phyloP scores from a whole-genome alignment of 1,139 yeast species.

The Starmera stellimalicola region DNA sequence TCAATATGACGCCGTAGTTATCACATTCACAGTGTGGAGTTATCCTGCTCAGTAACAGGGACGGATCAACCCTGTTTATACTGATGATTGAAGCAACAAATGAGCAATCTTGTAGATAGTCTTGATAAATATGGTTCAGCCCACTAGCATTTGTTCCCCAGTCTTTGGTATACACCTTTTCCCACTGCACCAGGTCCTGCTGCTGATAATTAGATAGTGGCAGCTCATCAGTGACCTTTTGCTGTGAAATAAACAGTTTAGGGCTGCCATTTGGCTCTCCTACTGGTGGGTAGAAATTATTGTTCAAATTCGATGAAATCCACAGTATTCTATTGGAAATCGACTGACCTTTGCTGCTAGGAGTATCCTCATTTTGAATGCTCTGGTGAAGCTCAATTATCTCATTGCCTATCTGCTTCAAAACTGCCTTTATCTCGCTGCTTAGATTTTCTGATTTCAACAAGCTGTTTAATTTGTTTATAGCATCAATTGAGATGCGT shows the following conservation, averaged over 20 bases:
- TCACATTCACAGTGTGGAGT: slow-evolving; percentile 23
- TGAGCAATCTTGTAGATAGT: slow-evolving; percentile 62
- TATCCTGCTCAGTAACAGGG: slow-evolving; percentile 17
- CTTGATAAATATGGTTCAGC: slow-evolving; percentile 36
- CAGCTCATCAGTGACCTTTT: slow-evolving; percentile 4
- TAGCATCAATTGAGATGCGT: no score
- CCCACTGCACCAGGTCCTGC: slow-evolving; percentile 13
- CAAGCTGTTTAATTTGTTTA: no score
- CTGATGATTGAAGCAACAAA: slow-evolving; percentile 60
- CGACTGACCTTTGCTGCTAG: no score
- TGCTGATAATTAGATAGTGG: slow-evolving; percentile 6
- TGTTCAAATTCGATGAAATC: slow-evolving; percentile 33
- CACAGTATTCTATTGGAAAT: slow-evolving; percentile 29
- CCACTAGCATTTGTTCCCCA: slow-evolving; percentile 20
- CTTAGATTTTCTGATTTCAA: no score
- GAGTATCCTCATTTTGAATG: no score
- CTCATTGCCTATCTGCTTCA: no score
- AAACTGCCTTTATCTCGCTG: no score
- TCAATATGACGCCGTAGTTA: slow-evolving; percentile 32
- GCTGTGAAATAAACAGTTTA: slow-evolving; percentile 14
- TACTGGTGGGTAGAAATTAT: slow-evolving; percentile 29
- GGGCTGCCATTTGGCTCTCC: slow-evolving; percentile 10
- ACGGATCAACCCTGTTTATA: slow-evolving; percentile 19
- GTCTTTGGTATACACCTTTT: slow-evolving; percentile 17
- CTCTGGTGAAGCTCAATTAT: no score